Conservation (phyloP, 176 grass and related monocot species). For the Paspalum vaginatum region DNA sequence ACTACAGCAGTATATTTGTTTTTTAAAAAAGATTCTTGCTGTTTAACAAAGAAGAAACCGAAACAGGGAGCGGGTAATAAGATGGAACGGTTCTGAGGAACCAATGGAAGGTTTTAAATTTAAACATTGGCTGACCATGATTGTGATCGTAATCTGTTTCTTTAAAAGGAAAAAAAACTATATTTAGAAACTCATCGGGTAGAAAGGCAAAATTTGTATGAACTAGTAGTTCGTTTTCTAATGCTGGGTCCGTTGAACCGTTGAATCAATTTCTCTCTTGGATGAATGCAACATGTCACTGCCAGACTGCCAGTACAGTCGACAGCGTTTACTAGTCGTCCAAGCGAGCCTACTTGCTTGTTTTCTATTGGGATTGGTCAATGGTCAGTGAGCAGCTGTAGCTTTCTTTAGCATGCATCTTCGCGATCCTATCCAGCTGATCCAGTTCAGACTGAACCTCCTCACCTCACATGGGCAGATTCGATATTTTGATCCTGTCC, state of each 20-base stretch:
- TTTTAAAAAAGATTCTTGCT: slow-evolving; percentile 14
- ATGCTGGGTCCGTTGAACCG: neutral
- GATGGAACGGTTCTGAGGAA: neutral
- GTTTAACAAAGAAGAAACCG: too few species aligned
- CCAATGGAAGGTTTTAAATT: neutral
- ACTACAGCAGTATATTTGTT: too few species aligned
- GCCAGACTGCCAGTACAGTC: slow-evolving; percentile 6
- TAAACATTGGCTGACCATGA: neutral
- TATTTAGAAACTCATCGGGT: neutral
- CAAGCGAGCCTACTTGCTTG: neutral
- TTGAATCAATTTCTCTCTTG: neutral
- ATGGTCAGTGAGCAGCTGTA: neutral
- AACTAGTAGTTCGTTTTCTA: neutral
- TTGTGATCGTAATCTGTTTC: neutral
- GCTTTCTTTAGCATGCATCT: neutral
- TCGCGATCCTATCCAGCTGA: slow-evolving; percentile 5
- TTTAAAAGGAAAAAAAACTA: neutral
- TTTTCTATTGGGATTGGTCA: slow-evolving; percentile 15
- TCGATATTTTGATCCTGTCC: neutral
- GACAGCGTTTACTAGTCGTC: neutral
- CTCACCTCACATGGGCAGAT: slow-evolving; percentile 13
- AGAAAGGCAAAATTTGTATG: too few species aligned
- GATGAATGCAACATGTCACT: slow-evolving; percentile 27
- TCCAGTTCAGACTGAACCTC: too few species aligned
- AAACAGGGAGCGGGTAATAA: neutral